Evolutionary conservation across 129 eudicot genomes (phyloP), one percentile per base, ranked within the genome.

Genomic region (Logfia minima): DNA sequence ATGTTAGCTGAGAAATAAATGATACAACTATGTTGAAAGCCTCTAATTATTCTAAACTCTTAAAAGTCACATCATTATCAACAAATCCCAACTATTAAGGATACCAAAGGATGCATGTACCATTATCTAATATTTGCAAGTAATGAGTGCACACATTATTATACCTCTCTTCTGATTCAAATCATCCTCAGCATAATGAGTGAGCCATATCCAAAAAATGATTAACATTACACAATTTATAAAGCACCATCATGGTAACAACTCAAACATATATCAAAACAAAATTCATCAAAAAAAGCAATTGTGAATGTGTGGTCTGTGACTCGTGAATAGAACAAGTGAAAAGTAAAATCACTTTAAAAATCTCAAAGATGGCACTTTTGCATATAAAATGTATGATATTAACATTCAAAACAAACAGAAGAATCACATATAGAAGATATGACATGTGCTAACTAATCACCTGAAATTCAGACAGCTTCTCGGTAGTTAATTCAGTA

Each of bases 391-490:
- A 45, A 51, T 17, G 39, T 17, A 62, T 7, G 39, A 18, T 11
- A 45, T 43, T 51, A 69, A 35, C 66, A 31, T 66, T 22, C 29
- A 45, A 80, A 58, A 60, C 71, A 35, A 45, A 59, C 69, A 74
- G 19, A 85, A 14, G 10, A 26, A 29, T 73, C 19, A 45, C 59
- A 43, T 10, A n/a, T 53, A 66, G 8, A 28, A 59, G 4, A 37
- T 22, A 37, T 22, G 10, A 58, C 55, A 77, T 37, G 53, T 68
- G 43, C 24, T 41, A 24, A 65, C 65, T 45, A 22, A 77, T 81
- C 77, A 83, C 98, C 96, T 93, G 98, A 66, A 88, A 93, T 67
- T 79, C 66, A 71, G 96, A 85, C 8, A 93, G 92, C 56, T 90
- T 85, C 59, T 90, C 92, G 68, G 83, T 88, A 29, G 90, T 90